Evolutionary conservation across 495 filamentous ascomycete species (phyloP), one percentile per base, ranked within the genome.

Genomic region (Podospora bellae-mahoneyi): DNA sequence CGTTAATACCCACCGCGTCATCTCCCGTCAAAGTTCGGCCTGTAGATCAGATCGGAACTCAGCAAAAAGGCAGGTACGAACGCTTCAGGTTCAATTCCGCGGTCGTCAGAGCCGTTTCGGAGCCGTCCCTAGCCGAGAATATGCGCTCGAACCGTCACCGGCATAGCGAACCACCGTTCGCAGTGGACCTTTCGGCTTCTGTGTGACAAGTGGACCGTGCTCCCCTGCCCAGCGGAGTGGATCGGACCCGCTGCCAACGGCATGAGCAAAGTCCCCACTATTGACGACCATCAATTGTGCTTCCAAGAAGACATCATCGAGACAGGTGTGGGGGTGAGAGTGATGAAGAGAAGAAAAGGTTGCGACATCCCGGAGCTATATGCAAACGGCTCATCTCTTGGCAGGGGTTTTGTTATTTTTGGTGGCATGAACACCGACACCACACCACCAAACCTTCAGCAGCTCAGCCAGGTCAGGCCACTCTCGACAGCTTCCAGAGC

Each of bases 71-170:
- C n/a, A 28, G 5, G 20, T 16, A 10, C 59, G 6, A 48, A 13
- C 9, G 15, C 39, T 48, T 64, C 19, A 23, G 2, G 23, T 23
- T 60, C 60, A 67, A 72, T 72, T 72, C 70, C 70, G 70, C 68
- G 16, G 13, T 55, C 44, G 20, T 32, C 27, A 28, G 27, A 32
- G 28, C 59, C 59, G 27, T 61, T 30, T 26, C 20, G 28, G 59
- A 32, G 28, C 59, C 59, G 59, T 16, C 23, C 16, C 28, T 61
- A 61, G 15, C 59, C 59, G 59, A 61, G 59, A 61, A 32, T 61
- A 61, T 20, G 59, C 55, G 55, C 55, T 18, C 55, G 39, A 48
- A 6, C 39, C 39, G 7, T 16, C 34, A 4, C 34, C 34, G 34
- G 34, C 10, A 23, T 1, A 23, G 23, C 34, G 34, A 6, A 6